Evolutionary conservation across 1,284 basidiomycete genomes (phyloP), one percentile per base, ranked within the genome.

Genomic region (Omphalotus olearius): DNA sequence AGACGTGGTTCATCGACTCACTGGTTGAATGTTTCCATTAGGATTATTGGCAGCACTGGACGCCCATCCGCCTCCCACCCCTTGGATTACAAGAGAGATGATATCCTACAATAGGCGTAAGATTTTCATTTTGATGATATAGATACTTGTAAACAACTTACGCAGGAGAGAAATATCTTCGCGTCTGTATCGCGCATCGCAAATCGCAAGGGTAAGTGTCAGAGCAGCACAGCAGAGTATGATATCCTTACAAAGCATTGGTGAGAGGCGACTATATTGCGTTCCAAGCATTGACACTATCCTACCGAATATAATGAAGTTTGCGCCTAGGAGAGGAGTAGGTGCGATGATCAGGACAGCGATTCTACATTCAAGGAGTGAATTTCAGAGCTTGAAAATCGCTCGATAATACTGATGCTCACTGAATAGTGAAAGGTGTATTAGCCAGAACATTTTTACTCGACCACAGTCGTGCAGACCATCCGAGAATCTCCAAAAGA

Each of bases 401-500:
- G 25, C 17, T 25, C 17, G 4, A n/a, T 4, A 38, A 36, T 47
- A 25, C 50, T 16, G 26, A 44, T 3, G 28, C 48, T 43, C 28
- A 49, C 52, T 53, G 46, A 25, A 80, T 76, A 52, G 77, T 65
- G 55, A 67, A 75, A 0, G 73, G 66, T 7, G 59, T 57, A 13
- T 50, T 50, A n/a, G 44, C 51, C 0, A 47, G 46, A 6, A 66
- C 62, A 25, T 56, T 57, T 14, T 54, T 55, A 43, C 64, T 68
- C 9, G 68, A 69, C 69, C 70, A 75, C 6, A 71, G 59, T 17
- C 73, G 56, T 17, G 60, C 70, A 18, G 59, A 47, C 78, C 78
- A 80, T 6, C 77, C 78, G 10, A 81, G 56, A 13, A 78, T 57
- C 62, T 87, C 83, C 2, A 75, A 62, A 1, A 71, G n/a, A 7